Base-by-base conservation (phyloP, 2,329 filamentous ascomycete genomes). In the Coleophoma eucalyptorum region DNA sequence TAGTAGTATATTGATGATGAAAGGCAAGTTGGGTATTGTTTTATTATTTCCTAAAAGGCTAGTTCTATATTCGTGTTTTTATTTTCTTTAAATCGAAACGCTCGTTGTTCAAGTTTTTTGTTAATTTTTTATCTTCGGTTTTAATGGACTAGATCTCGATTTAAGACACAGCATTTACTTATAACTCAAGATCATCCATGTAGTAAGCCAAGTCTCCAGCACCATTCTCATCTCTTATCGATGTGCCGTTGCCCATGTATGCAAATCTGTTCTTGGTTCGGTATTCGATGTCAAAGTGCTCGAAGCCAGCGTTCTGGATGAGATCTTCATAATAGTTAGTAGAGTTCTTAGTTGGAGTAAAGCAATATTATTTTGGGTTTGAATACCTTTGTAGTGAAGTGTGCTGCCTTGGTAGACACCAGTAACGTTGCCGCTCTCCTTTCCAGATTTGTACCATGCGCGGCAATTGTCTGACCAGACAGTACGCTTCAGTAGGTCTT, bases 401-500 rank as follows among this genome's bases (percentile, higher is more conserved):
- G 40, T 43, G 31, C 40, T 50, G 10, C 48, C 48, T 19, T 34
- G 34, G 20, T 50, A 44, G 21, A 50, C 32, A 50, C 34, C 48
- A 18, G 33, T 37, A 6, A 50, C 40, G 6, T 13, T 34, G 11
- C 48, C 48, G 18, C 34, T 19, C 6, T 31, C 40, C 12, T 43
- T 50, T n/a, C 40, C 40, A 50, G 32, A 20, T 31, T 50, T 50
- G 40, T 50, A 44, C 48, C 48, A 50, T 12, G 34, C 33, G 19
- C 48, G 32, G 21, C 48, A 74, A 11, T 62, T 61, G 3, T 69
- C 64, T 3, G 70, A 64, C 75, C 77, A 80, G 3, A 72, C 69
- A 2, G 74, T 78, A 31, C 75, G 72, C 40, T 75, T 75, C 74
- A 80, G 78, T 55, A 79, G 77, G 2, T 65, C 58, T 3, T 66